Conservation (phyloP, 2,329 filamentous ascomycete species). For the Arthrobotrys megalospora region DNA sequence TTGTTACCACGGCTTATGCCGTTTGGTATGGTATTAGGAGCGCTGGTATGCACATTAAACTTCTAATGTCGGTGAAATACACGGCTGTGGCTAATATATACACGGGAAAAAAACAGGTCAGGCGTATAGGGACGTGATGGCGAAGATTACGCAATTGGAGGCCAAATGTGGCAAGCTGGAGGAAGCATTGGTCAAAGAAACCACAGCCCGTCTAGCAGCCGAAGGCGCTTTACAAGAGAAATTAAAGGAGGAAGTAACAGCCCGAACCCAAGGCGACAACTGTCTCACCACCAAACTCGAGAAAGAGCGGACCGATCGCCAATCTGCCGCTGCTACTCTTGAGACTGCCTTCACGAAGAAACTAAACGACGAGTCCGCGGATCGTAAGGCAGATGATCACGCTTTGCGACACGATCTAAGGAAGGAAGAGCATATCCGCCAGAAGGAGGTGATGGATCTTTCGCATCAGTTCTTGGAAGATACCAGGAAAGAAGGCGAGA, state of each 20-base stretch:
- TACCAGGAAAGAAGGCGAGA: constrained; percentile 15
- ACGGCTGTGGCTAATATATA: not conserved
- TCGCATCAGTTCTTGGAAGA: constrained; percentile 16
- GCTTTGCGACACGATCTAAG: constrained; percentile 14
- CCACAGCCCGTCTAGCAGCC: constrained; percentile 9
- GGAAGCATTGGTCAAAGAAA: constrained; percentile 19
- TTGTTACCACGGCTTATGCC: constrained; percentile 9
- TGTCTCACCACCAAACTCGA: constrained; percentile 4
- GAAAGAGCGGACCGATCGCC: constrained; percentile 5
- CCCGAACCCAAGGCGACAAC: constrained; percentile 2
- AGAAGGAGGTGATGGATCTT: constrained; percentile 16
- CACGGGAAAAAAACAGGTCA: not conserved
- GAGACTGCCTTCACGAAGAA: constrained; percentile 12
- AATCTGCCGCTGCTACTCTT: constrained; percentile 4
- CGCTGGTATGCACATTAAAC: constrained; percentile 1
- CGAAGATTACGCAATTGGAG: constrained; percentile 13
- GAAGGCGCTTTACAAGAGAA: constrained; percentile 19
- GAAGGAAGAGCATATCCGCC: constrained; percentile 17
- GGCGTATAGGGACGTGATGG: constrained; percentile 9
- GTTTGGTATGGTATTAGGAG: constrained; percentile 24
- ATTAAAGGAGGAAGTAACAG: constrained; percentile 5
- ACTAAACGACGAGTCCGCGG: constrained; percentile 13
- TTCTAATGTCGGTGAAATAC: not conserved
- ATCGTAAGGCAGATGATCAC: constrained; percentile 21
- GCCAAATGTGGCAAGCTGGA: constrained; percentile 13